phyloP scores from a whole-genome alignment of 164 flowering plant genomes.

The Nymphaea colorata region DNA sequence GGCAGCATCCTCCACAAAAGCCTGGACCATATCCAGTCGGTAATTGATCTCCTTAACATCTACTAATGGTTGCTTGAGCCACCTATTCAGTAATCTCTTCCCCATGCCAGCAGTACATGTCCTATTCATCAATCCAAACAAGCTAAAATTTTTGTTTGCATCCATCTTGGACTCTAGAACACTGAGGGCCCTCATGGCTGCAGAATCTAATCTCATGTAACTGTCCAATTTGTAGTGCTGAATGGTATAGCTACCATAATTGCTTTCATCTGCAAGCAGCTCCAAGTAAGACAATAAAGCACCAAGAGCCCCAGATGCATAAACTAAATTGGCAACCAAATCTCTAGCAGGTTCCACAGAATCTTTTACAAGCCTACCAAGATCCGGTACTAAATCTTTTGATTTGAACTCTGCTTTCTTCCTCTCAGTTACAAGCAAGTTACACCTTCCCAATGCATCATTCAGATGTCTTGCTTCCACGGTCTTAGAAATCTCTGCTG shows the following conservation, averaged over 20 bases:
- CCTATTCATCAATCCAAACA: conserved; percentile 94
- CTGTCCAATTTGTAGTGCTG: conserved; percentile 50
- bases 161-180: conserved; percentile 91
- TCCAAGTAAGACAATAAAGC: conserved; percentile 74
- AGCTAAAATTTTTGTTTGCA: conserved; percentile 91
- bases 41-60: conserved; percentile 68
- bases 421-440: conserved; percentile 85
- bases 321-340: conserved; percentile 58
- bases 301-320: conserved; percentile 63
- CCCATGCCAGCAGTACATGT: conserved; percentile 99
- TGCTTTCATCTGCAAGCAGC: conserved; percentile 78
- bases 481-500: conserved; percentile 51
- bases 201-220: conserved; percentile 93
- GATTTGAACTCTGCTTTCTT: conserved; percentile 76
- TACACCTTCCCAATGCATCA: conserved; percentile 68
- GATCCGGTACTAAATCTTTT: conserved; percentile 79
- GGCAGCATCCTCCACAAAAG: conserved; percentile 86
- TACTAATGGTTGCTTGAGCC: conserved; percentile 91
- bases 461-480: conserved; percentile 36
- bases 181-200: conserved; percentile 91
- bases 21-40: conserved; percentile 83
- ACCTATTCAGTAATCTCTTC: conserved; percentile 74
- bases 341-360: conserved; percentile 77
- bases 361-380: conserved; percentile 80
- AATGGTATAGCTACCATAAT: conserved; percentile 62